These are phyloP conservation scores for Lodderomyces margitis DNA, from an alignment of 1,139 yeast species.

Conservation along the genomic window DNA sequence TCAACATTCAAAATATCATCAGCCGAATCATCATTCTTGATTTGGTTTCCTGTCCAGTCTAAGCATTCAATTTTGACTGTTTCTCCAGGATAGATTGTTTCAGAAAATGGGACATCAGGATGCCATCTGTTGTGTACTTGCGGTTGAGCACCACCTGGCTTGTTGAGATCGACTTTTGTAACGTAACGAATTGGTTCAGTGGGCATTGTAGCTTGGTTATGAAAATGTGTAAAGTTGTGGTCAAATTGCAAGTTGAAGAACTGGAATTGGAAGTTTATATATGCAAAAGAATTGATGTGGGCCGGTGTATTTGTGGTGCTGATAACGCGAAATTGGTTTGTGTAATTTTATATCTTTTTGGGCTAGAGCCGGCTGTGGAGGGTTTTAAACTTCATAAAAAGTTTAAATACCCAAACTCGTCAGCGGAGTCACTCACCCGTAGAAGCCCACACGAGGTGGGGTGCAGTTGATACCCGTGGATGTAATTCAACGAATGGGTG, in stretches of 20 bases:
- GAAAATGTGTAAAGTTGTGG: conserved; percentile 33
- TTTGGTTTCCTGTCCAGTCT: conserved; percentile 55
- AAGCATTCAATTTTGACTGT: conserved; percentile 47
- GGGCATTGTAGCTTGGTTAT: conserved; percentile 4
- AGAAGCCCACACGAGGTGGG: too few relatives aligned
- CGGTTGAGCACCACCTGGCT: conserved; percentile 44
- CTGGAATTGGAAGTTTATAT: not conserved
- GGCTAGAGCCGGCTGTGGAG: not conserved
- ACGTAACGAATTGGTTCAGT: conserved; percentile 15
- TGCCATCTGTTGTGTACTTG: conserved; percentile 54
- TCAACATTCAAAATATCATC: conserved; percentile 46
- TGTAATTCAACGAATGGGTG: too few relatives aligned
- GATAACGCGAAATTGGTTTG: not conserved
- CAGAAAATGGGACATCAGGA: conserved; percentile 45
- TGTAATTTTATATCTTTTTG: not conserved
- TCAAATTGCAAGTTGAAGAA: not conserved
- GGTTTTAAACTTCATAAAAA: not conserved
- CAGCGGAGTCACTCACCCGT: not conserved
- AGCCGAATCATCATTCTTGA: conserved; percentile 44
- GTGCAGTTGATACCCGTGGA: too few relatives aligned
- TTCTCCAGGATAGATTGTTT: conserved; percentile 38
- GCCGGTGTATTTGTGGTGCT: not conserved
- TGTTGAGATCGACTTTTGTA: conserved; percentile 35
- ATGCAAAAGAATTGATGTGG: too few relatives aligned
- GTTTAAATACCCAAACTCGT: not conserved